These are phyloP conservation scores for Epichloe hybrida DNA, from an alignment of 2,329 filamentous ascomycete species.

Conservation along the genomic window DNA sequence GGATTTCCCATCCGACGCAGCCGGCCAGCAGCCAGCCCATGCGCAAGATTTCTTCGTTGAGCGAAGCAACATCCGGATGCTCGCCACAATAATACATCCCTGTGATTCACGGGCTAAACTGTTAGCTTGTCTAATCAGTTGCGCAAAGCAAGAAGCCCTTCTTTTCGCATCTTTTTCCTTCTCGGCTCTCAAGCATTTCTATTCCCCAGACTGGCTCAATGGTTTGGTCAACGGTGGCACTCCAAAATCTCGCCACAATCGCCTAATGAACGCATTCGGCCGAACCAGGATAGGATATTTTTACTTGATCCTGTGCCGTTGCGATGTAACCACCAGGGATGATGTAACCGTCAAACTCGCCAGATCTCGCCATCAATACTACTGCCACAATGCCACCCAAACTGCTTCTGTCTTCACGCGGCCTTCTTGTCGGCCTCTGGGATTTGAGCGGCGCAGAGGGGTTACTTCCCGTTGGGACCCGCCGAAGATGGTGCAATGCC, in stretches of 20 bases:
- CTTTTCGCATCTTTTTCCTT: too few species aligned
- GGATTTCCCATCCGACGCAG: conserved; percentile 4
- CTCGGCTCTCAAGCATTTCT: too few species aligned
- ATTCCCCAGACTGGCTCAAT: too few species aligned
- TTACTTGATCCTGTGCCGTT: conserved; percentile 2
- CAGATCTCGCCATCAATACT: conserved; percentile 9
- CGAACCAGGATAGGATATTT: conserved; percentile 9
- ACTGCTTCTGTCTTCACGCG: conserved; percentile 2
- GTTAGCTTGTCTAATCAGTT: not conserved
- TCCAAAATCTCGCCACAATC: not conserved
- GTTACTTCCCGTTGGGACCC: conserved; percentile 13
- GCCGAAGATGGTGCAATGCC: conserved; percentile 5
- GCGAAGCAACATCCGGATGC: conserved; percentile 15
- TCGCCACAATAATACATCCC: conserved; percentile 8
- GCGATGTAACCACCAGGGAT: conserved; percentile 15
- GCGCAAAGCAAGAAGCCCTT: too few species aligned
- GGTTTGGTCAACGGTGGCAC: not conserved
- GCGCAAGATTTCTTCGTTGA: conserved; percentile 13
- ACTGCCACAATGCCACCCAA: conserved; percentile 2
- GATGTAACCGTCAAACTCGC: conserved; percentile 6
- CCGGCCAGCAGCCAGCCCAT: conserved; percentile 5
- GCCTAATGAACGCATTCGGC: conserved; percentile 1
- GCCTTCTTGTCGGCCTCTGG: conserved; percentile 4
- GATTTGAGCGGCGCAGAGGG: not conserved
- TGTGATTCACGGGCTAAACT: too few species aligned